Evolutionary conservation across 257 asterid species (phyloP).

Genomic region (Gynochthodes officinalis): DNA sequence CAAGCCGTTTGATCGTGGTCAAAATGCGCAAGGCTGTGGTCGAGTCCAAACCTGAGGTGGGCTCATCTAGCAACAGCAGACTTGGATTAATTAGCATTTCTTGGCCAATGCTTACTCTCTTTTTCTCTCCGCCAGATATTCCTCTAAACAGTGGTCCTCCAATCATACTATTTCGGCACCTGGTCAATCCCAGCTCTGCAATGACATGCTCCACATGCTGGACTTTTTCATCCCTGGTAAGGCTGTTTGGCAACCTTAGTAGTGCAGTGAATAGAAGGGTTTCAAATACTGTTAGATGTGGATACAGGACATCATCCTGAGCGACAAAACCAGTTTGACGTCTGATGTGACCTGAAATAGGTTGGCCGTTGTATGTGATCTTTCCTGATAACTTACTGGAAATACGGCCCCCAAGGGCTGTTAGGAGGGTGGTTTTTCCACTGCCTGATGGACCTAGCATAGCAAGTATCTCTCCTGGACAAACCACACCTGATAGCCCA

Average conservation of each 20-base stretch:
- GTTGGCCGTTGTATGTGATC: slow-evolving; percentile 76
- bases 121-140: slow-evolving; percentile 94
- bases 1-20: slow-evolving; percentile 66
- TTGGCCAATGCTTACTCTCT: slow-evolving; percentile 95
- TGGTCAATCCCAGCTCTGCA: slow-evolving; percentile 57
- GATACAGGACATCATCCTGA: slow-evolving; percentile 83
- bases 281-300: slow-evolving; percentile 81
- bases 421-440: slow-evolving; percentile 91
- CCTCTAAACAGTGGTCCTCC: slow-evolving; percentile 88
- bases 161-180: slow-evolving; percentile 71
- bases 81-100: slow-evolving; percentile 96
- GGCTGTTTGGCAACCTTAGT: slow-evolving; percentile 62
- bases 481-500: slow-evolving; percentile 82
- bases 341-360: slow-evolving; percentile 70
- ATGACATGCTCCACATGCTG: slow-evolving; percentile 78
- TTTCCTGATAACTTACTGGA: slow-evolving; percentile 71
- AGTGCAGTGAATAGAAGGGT: slow-evolving; percentile 83
- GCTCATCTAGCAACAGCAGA: slow-evolving; percentile 78
- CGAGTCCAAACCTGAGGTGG: slow-evolving; percentile 93
- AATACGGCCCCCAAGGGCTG: slow-evolving; percentile 97
- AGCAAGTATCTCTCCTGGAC: slow-evolving; percentile 89
- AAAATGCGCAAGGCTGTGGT: slow-evolving; percentile 83
- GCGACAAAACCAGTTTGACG: slow-evolving; percentile 85
- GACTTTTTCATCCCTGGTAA: slow-evolving; percentile 47
- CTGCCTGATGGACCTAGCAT: slow-evolving; percentile 99